Percentiles rank a stretch among this genome's conserved stretches.
These are phyloP conservation scores for Aspergillus sp. DNA, from an alignment of 2,329 filamentous ascomycete genomes.

Conservation along the genomic window DNA sequence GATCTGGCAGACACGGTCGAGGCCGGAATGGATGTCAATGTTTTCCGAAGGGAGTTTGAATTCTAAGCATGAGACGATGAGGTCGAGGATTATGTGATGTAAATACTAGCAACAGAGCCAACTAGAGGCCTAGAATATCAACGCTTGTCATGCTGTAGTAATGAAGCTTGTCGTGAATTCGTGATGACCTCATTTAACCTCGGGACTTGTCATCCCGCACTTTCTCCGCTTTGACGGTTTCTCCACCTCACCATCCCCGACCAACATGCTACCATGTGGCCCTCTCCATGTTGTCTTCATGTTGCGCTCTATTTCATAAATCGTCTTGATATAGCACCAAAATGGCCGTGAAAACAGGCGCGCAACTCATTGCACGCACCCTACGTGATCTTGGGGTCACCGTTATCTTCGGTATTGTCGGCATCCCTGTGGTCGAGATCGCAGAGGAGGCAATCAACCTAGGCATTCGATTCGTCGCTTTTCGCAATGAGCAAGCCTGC, in stretches of 20 bases:
- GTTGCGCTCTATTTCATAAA: neutral
- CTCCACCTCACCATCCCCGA: neutral
- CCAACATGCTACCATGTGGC: neutral
- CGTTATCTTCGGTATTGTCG: conserved; percentile 55
- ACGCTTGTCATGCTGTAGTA: neutral
- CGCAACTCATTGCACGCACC: conserved; percentile 50
- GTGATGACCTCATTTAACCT: conserved; percentile 10
- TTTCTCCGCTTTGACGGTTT: conserved; percentile 5
- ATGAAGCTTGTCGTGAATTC: neutral
- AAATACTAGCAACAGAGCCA: conserved; percentile 6
- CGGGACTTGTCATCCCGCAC: conserved; percentile 10
- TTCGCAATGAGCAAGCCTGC: conserved; percentile 60
- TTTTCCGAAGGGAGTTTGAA: conserved; percentile 87
- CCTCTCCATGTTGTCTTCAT: neutral
- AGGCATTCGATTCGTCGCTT: conserved; percentile 59
- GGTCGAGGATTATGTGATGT: conserved; percentile 5
- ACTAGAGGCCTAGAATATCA: neutral
- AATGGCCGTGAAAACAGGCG: conserved; percentile 37
- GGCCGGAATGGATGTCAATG: conserved; percentile 84
- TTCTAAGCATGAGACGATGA: conserved; percentile 54
- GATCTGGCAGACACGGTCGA: conserved; percentile 88
- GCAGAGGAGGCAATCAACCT: conserved; percentile 57
- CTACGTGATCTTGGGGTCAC: conserved; percentile 51
- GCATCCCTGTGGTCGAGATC: conserved; percentile 58
- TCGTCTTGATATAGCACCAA: neutral